Evolutionary conservation across 2,329 filamentous ascomycete genomes (phyloP).

Genomic region (Cylindrodendrum hubeiense): DNA sequence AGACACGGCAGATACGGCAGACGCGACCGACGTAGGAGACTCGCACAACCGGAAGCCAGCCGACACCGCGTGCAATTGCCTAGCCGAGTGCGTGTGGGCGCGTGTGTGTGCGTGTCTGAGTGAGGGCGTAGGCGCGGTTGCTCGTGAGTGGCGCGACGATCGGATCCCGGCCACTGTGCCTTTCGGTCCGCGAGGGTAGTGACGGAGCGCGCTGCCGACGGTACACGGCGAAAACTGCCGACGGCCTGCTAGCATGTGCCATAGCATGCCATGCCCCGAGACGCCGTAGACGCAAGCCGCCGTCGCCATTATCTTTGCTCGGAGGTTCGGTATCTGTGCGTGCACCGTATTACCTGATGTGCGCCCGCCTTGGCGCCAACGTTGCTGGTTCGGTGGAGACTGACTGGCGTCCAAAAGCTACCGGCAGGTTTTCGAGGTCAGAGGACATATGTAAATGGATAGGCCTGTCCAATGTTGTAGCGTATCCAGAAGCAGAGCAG

Average conservation of each 20-base stretch:
- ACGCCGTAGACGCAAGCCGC: constrained; percentile 19
- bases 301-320: not conserved
- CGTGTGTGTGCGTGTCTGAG: constrained; percentile 23
- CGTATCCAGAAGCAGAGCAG: not conserved
- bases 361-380: not conserved
- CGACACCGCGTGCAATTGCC: constrained; percentile 34
- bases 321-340: not conserved
- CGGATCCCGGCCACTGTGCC: constrained; percentile 39
- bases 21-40: constrained; percentile 38
- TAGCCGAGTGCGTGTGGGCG: not conserved
- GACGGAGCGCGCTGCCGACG: constrained; percentile 16
- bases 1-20: constrained; percentile 29
- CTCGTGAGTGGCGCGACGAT: constrained; percentile 21
- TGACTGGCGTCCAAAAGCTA: not conserved
- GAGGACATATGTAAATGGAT: not conserved
- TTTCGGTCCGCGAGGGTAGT: constrained; percentile 33
- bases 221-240: constrained; percentile 13
- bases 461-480: not conserved
- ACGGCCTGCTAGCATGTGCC: constrained; percentile 13
- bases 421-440: not conserved
- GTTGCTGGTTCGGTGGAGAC: not conserved
- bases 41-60: constrained; percentile 35
- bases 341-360: not conserved
- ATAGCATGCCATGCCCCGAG: not conserved
- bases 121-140: constrained; percentile 12